Evolutionary conservation across 140 eudicot genomes (phyloP).

Genomic region (Bidens hawaiensis): DNA sequence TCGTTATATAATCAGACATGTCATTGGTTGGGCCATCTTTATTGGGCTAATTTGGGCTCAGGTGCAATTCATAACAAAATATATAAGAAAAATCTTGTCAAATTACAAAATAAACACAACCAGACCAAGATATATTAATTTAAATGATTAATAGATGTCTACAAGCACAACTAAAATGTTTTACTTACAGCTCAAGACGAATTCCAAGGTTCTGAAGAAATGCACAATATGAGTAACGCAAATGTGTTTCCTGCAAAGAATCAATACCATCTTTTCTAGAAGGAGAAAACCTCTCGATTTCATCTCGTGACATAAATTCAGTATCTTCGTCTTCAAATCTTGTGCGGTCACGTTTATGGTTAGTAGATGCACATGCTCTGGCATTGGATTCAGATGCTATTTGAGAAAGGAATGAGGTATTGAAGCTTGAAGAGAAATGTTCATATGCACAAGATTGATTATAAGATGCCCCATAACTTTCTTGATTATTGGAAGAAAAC

Average conservation of each 20-base stretch:
- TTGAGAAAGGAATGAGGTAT: not conserved
- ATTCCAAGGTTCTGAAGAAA: constrained; percentile 88
- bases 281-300: constrained; percentile 90
- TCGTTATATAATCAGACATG: too few species aligned
- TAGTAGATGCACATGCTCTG: constrained; percentile 22
- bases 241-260: constrained; percentile 63
- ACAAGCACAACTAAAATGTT: constrained; percentile 8
- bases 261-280: constrained; percentile 98
- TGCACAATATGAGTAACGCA: constrained; percentile 91
- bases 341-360: constrained; percentile 72
- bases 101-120: not conserved
- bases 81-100: not conserved
- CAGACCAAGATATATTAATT: not conserved
- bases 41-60: too few species aligned
- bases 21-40: too few species aligned
- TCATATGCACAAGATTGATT: constrained; percentile 26
- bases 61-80: too few species aligned
- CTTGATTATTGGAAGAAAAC: constrained; percentile 51
- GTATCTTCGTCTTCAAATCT: constrained; percentile 59
- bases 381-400: not conserved
- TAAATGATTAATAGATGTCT: not conserved
- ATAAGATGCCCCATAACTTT: constrained; percentile 42
- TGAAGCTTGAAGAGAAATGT: constrained; percentile 24
- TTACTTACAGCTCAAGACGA: constrained; percentile 82
- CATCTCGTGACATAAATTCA: constrained; percentile 75